These are phyloP conservation scores for Mycena venus DNA, from an alignment of 768 basidiomycete genomes.

Conservation along the genomic window DNA sequence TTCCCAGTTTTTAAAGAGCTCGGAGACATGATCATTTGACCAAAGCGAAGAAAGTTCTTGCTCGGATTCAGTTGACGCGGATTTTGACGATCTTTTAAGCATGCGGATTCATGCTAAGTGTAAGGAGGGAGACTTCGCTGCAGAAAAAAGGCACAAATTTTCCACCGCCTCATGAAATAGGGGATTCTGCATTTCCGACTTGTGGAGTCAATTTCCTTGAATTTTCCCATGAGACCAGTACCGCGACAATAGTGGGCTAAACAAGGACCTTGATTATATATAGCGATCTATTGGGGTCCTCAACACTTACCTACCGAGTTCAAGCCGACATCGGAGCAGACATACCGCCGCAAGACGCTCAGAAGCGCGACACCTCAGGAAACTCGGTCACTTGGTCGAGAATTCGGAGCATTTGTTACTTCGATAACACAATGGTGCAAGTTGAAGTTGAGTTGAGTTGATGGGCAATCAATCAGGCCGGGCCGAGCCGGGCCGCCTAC, in stretches of 20 bases:
- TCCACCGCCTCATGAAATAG: not conserved
- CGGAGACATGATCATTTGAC: constrained; percentile 6
- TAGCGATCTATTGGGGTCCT: not conserved
- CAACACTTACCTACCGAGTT: not conserved
- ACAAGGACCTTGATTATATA: not conserved
- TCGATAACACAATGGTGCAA: too few species aligned
- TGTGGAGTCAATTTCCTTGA: not conserved
- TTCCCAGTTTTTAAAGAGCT: not conserved
- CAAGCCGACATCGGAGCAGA: constrained; percentile 7
- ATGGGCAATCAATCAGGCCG: too few species aligned
- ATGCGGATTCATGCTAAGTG: too few species aligned
- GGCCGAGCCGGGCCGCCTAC: too few species aligned
- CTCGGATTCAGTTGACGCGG: not conserved
- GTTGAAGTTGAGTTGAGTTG: too few species aligned
- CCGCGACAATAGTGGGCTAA: not conserved
- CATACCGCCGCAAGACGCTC: not conserved
- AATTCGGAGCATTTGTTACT: not conserved
- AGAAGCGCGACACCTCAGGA: not conserved
- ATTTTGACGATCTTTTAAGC: too few species aligned
- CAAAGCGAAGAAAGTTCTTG: not conserved
- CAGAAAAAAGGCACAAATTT: too few species aligned
- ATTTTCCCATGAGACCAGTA: not conserved
- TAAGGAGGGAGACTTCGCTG: too few species aligned
- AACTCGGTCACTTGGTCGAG: not conserved
- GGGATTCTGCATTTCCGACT: not conserved